A percentile compares a stretch with the other conserved stretches of the same genome.
Evolutionary conservation across 257 asterid species (phyloP).

Genomic region (Nicotiana tomentosiformis): DNA sequence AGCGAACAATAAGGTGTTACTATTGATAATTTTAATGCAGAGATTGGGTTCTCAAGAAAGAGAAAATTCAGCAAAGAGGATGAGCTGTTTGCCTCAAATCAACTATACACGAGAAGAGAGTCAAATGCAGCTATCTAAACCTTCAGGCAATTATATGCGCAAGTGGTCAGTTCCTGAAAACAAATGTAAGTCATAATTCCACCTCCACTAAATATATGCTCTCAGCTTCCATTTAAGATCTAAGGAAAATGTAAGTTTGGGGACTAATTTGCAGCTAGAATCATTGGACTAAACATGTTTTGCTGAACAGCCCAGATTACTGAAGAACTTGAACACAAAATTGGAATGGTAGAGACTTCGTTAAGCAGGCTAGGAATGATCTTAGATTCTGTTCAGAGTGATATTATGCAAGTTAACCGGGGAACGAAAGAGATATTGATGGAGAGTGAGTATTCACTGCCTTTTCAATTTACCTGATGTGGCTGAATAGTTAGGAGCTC

Average conservation of each 20-base stretch:
- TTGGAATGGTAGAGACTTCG: slow-evolving; percentile 80
- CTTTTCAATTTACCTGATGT: not conserved
- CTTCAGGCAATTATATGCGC: slow-evolving; percentile 56
- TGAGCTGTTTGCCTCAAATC: slow-evolving; percentile 45
- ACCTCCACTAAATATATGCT: not conserved
- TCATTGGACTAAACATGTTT: not conserved
- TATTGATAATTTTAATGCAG: slow-evolving; percentile 27
- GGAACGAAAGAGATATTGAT: slow-evolving; percentile 69
- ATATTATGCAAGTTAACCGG: slow-evolving; percentile 79
- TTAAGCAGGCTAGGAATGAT: slow-evolving; percentile 72
- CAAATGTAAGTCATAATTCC: slow-evolving; percentile 50
- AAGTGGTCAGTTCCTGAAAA: slow-evolving; percentile 67
- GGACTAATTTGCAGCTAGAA: not conserved
- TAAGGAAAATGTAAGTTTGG: not conserved
- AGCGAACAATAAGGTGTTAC: slow-evolving; percentile 19
- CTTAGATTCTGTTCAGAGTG: slow-evolving; percentile 84
- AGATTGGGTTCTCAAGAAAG: slow-evolving; percentile 79
- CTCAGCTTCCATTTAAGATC: not conserved
- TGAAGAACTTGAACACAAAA: slow-evolving; percentile 81
- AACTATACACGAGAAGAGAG: slow-evolving; percentile 64
- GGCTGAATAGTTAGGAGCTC: not conserved
- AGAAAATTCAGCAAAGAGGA: slow-evolving; percentile 65
- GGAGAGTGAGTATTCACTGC: slow-evolving; percentile 52
- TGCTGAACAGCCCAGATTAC: slow-evolving; percentile 56
- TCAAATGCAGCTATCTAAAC: slow-evolving; percentile 50